These are phyloP conservation scores for Xylona heveae DNA, from an alignment of 495 filamentous ascomycete species.

Conservation along the genomic window DNA sequence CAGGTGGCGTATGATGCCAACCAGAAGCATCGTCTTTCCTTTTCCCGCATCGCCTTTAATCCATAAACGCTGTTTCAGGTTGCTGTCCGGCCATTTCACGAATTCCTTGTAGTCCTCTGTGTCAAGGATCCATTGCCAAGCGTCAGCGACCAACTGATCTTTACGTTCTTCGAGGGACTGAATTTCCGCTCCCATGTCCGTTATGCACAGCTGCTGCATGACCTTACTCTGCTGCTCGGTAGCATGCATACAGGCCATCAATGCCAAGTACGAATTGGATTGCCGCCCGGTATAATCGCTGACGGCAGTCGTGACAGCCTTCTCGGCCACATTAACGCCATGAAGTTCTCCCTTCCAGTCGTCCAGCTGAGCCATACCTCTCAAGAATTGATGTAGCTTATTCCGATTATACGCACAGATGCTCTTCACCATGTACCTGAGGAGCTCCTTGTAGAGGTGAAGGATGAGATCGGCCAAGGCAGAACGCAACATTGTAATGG, in stretches of 20 bases:
- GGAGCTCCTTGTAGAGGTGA: neutral
- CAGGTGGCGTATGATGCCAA: constrained; percentile 21
- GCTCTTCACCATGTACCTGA: constrained; percentile 1
- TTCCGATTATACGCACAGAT: neutral
- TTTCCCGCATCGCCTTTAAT: constrained; percentile 25
- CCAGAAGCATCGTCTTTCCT: constrained; percentile 29
- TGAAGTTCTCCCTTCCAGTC: too few species aligned
- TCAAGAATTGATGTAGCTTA: too few species aligned
- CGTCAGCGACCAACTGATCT: constrained; percentile 19
- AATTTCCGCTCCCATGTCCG: too few species aligned
- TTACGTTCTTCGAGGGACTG: constrained; percentile 21
- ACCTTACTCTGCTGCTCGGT: too few species aligned
- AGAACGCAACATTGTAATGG: neutral
- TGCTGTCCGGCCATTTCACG: constrained; percentile 12
- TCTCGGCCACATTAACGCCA: too few species aligned
- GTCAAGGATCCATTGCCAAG: constrained; percentile 22
- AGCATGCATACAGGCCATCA: too few species aligned
- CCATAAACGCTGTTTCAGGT: constrained; percentile 19
- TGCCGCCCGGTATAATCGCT: too few species aligned
- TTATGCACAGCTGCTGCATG: too few species aligned
- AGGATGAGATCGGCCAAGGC: neutral
- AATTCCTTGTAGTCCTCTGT: constrained; percentile 20
- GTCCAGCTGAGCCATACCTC: too few species aligned
- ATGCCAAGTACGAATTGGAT: too few species aligned
- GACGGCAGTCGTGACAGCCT: too few species aligned